Base-by-base conservation (phyloP, 2,329 filamentous ascomycete genomes). In the Calonectria hawksworthii region DNA sequence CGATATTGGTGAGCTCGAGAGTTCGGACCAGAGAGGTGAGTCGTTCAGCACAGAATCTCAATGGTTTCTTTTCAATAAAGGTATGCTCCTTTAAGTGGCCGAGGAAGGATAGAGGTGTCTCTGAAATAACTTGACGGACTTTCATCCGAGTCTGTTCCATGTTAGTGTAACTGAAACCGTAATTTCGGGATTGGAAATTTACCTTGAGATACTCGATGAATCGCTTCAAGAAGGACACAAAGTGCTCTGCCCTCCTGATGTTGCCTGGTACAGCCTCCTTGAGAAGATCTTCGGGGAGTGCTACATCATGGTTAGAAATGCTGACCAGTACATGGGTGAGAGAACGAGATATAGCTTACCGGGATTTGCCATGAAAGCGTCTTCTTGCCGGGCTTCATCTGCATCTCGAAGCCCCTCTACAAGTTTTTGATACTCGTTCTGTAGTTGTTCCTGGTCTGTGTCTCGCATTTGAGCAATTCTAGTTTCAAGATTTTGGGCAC, bases 231-330 rank as follows among this genome's bases (percentile, higher is more conserved):
- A 99, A 99, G 0, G 96, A 92, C 18, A 98, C 93, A 82, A 99
- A 99, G 83, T 99, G 97, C 82, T 99, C 97, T 6, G 97, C 97
- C 86, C 97, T 91, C 75, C 97, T 90, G 77, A 99, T 99, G 80
- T 99, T 99, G 34, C 97, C 98, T 0, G 97, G 97, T 0, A 99
- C 95, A 0, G 97, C 97, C 86, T 99, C 97, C 83, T 96, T 98
- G 8, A 99, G 90, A 11, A 99, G 88, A 83, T 99, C 98, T 80
- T 98, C 96, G 0, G 97, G 97, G 16, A 99, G 87, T 21, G 95
- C 96, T 89, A 56, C 36, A 16, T 11, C 36, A 11, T 16, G 8
- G 38, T 80, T 38, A 80, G 63, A 34, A 16, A 64, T 28, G 11
- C 16, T 70, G 16, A n/a, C 14, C 4, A 34, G 13, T 4, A 23